Percentiles rank a stretch among this genome's conserved stretches.
These are phyloP conservation scores for Nicotiana paniculata DNA, from an alignment of 257 asterid species.

Conservation along the genomic window DNA sequence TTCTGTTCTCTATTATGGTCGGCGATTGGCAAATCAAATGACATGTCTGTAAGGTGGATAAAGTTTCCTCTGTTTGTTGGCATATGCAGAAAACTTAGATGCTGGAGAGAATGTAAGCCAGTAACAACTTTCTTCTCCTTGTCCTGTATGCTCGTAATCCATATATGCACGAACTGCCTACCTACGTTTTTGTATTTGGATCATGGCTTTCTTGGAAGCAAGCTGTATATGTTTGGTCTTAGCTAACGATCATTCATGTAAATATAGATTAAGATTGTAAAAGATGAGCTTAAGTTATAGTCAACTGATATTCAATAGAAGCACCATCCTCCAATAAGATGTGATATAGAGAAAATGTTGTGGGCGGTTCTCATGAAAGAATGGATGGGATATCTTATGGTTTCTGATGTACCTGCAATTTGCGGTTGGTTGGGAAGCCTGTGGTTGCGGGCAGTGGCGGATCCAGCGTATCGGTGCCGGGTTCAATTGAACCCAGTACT, in stretches of 20 bases:
- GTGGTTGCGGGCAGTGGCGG: background rate
- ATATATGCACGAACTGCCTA: background rate
- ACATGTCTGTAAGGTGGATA: background rate
- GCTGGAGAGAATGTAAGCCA: background rate
- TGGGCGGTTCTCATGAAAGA: background rate
- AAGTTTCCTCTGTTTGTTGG: background rate
- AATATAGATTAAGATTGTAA: background rate
- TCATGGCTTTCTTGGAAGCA: background rate
- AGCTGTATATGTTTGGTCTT: background rate
- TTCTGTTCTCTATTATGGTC: background rate
- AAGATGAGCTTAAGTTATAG: background rate
- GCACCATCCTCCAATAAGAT: background rate
- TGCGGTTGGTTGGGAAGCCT: background rate
- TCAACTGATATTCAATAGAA: background rate
- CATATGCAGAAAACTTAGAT: background rate
- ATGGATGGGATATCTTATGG: background rate
- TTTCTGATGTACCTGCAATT: background rate
- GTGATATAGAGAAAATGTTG: background rate
- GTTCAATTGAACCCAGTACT: no score
- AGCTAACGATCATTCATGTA: background rate
- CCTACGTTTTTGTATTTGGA: background rate
- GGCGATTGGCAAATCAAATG: background rate
- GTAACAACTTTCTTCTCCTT: background rate
- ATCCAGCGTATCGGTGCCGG: no score
- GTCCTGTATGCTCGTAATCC: background rate